Evolutionary conservation across 371 early-diverging fungal species (phyloP).

Genomic region (Mucor saturninus): DNA sequence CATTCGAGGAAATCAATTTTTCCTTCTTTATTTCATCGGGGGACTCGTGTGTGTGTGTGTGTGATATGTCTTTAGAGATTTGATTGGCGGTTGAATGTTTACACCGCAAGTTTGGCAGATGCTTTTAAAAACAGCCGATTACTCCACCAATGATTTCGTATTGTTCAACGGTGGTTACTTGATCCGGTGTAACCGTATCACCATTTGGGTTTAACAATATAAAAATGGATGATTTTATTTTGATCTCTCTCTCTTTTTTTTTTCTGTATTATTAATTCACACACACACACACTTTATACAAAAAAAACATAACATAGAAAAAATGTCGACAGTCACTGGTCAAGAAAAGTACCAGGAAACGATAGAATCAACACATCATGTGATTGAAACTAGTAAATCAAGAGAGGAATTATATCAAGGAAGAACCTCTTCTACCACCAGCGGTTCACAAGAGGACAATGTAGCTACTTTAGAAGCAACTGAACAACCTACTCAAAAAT

Average conservation of each 20-base stretch:
- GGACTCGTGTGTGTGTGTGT: too few relatives aligned
- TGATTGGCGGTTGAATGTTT: too few relatives aligned
- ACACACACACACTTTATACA: too few relatives aligned
- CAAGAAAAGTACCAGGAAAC: background rate
- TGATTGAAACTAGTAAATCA: background rate
- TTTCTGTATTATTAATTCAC: background rate
- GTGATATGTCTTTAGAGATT: too few relatives aligned
- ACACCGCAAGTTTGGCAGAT: too few relatives aligned
- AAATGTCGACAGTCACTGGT: background rate
- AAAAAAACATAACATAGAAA: background rate
- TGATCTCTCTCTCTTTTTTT: background rate
- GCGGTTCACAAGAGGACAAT: constrained; percentile 7
- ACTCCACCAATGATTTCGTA: background rate
- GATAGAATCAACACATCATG: background rate
- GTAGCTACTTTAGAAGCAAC: background rate
- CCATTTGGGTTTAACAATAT: too few relatives aligned
- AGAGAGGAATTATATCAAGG: constrained; percentile 18
- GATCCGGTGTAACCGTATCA: constrained; percentile 10
- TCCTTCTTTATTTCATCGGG: too few relatives aligned
- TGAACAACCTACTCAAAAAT: background rate
- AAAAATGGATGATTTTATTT: background rate
- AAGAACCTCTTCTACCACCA: constrained; percentile 3
- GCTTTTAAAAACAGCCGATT: background rate
- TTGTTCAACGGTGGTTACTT: background rate
- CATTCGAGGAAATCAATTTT: too few relatives aligned